Base-by-base conservation (phyloP, 1,139 yeast genomes). In the Debaryomyces sp. region DNA sequence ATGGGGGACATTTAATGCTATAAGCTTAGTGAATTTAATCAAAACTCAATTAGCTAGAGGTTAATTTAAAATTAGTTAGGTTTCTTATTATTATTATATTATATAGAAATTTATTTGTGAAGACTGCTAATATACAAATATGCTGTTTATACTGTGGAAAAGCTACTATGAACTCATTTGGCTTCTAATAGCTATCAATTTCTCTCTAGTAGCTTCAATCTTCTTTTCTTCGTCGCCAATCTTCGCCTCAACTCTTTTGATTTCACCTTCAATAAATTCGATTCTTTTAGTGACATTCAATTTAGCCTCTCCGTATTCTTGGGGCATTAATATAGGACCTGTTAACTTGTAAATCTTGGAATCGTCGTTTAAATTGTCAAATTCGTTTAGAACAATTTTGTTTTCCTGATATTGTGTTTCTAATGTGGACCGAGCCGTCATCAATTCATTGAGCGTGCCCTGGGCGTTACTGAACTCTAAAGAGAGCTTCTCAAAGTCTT, bases 291-390 rank as follows among this genome's bases (percentile, higher is more conserved):
- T 80, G 33, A 94, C 97, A 62, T 92, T 94, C 61, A 80, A 59
- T 57, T 83, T 81, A 32, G 98, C 96, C 66, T 94, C 98, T 12
- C 66, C 66, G 54, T 80, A 81, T 48, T 91, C 96, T 62, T 92
- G 97, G 2, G 97, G 97, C 53, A 94, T 76, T 53, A 94, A 76
- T 6, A 92, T 91, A 9, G 97, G 96, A 1, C 99, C 99, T 18
- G 94, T 88, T 55, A 92, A 78, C 67, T 94, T 94, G 71, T 82
- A 94, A 34, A 94, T 85, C 58, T 87, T 88, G 15, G 95, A 78
- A 37, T 69, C 72, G 43, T 78, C 82, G 54, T 81, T 75, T 54
- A 91, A 70, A 45, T 70, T 67, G 18, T 77, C 80, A 60, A 94
- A 88, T 67, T 94, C 98, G 36, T 82, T 84, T 59, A 85, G 77